Base-by-base conservation (phyloP, 2,329 filamentous ascomycete genomes). In the Cladophialophora psammophila region DNA sequence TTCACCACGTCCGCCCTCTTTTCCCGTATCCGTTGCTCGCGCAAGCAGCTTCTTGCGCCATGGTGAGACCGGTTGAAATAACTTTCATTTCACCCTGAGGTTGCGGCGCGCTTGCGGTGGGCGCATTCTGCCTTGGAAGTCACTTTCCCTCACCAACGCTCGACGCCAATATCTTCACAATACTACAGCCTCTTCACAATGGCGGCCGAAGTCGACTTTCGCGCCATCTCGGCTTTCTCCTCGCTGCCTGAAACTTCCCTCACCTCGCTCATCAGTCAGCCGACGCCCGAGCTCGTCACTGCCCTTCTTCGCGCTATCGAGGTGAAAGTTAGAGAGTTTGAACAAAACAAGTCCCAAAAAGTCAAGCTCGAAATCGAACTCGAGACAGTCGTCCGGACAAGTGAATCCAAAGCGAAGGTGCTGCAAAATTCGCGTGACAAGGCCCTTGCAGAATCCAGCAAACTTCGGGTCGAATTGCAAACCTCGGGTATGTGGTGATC, bases 301-400 rank as follows among this genome's bases (percentile, higher is more conserved):
- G 83, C 87, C 50, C 84, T 99, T 60, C 85, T 99, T 48, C 84
- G 87, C 69, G 90, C 91, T 32, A 87, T 98, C 61, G 86, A 90
- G 31, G 82, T 83, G 35, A 97, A 95, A 78, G 93, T 92, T 40
- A 91, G 90, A 74, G 93, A 97, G 74, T 90, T 88, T 74, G 93
- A 97, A 76, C 86, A 89, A 45, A 81, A 97, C 48, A 92, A 90
- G 74, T 90, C 94, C 9, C 92, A 96, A 71, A 98, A 97, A 81
- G 85, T 97, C 53, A 90, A 92, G 72, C 83, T 92, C 54, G 93
- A 97, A 74, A 95, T 99, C 53, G 94, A 98, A 82, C 86, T 98
- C 7, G 95, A 99, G 78, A 95, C 93, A 78, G 91, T 90, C 18
- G 90, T 97, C 56, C 90, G 93, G 73, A 91, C 87, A 71, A 90